Conservation (phyloP, 371 early-diverging fungal species). For the Vavraia culicis region DNA sequence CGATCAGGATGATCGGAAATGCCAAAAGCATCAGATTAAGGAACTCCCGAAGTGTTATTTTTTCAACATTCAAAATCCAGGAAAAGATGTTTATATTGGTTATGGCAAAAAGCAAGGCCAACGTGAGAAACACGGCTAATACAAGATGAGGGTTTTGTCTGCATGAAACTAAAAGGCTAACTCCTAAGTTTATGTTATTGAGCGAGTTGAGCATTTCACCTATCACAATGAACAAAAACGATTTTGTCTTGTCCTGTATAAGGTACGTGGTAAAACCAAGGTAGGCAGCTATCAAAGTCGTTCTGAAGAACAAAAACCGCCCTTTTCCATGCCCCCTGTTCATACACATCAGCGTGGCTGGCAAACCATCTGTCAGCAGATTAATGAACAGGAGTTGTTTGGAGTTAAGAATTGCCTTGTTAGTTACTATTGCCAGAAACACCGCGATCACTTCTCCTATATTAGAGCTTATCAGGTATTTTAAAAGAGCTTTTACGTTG, state of each 20-base stretch:
- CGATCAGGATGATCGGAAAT: conserved; percentile 62
- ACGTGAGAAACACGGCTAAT: conserved; percentile 56
- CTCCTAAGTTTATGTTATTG: conserved; percentile 68
- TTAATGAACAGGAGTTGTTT: conserved; percentile 90
- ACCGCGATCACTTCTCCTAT: conserved; percentile 65
- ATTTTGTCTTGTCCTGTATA: conserved; percentile 72
- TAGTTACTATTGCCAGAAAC: conserved; percentile 64
- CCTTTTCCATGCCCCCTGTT: conserved; percentile 68
- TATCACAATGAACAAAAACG: conserved; percentile 67
- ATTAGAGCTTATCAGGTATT: conserved; percentile 61
- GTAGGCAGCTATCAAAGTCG: conserved; percentile 64
- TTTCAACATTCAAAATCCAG: conserved; percentile 57
- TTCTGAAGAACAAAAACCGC: conserved; percentile 71
- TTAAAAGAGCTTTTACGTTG: conserved; percentile 84
- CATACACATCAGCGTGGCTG: conserved; percentile 81
- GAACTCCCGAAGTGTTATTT: conserved; percentile 66
- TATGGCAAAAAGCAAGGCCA: conserved; percentile 71
- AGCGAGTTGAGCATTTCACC: conserved; percentile 89
- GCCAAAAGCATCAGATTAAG: conserved; percentile 62
- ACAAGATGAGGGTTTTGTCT: conserved; percentile 68
- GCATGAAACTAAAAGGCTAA: conserved; percentile 59
- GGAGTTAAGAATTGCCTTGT: conserved; percentile 76
- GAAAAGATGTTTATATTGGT: conserved; percentile 66
- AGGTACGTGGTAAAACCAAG: conserved; percentile 51
- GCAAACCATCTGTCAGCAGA: conserved; percentile 79